phyloP scores from a whole-genome alignment of 306 rosid genomes.

The Dalbergia oliveri region DNA sequence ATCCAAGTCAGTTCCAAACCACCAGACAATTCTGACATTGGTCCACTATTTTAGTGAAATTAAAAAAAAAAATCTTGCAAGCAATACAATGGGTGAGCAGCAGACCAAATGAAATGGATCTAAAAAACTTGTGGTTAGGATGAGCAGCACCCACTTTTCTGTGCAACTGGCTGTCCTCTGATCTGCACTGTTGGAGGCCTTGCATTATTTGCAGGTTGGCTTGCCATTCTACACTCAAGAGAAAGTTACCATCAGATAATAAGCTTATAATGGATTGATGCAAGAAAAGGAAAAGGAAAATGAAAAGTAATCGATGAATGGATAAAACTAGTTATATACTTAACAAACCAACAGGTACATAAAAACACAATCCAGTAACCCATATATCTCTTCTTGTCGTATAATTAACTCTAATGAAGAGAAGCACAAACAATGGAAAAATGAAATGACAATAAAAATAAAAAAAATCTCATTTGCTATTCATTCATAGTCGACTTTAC shows the following conservation, averaged over 20 bases:
- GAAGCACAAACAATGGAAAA: background rate
- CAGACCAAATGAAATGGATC: constrained; percentile 24
- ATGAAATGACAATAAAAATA: background rate
- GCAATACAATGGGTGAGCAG: constrained; percentile 17
- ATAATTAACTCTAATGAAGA: background rate
- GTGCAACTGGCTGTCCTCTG: constrained; percentile 62
- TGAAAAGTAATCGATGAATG: background rate
- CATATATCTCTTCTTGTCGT: constrained; percentile 7
- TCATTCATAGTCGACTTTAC: constrained; percentile 19
- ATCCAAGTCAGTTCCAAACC: constrained; percentile 54
- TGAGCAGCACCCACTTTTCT: constrained; percentile 61
- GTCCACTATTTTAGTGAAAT: constrained; percentile 47
- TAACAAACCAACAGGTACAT: background rate
- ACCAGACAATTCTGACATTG: constrained; percentile 44
- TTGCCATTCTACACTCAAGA: constrained; percentile 56
- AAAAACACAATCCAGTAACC: background rate
- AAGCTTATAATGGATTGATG: background rate
- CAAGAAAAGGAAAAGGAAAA: background rate
- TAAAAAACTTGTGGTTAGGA: constrained; percentile 45
- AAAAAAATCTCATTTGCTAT: background rate
- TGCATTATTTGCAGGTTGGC: constrained; percentile 51
- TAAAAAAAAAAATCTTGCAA: constrained; percentile 43
- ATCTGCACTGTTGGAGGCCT: constrained; percentile 65
- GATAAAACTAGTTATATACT: background rate
- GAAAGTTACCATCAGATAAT: constrained; percentile 10